Percentiles rank a stretch among this genome's conserved stretches.
Evolutionary conservation across 148 eudicot species (phyloP).

Genomic region (Linanthus parryae): DNA sequence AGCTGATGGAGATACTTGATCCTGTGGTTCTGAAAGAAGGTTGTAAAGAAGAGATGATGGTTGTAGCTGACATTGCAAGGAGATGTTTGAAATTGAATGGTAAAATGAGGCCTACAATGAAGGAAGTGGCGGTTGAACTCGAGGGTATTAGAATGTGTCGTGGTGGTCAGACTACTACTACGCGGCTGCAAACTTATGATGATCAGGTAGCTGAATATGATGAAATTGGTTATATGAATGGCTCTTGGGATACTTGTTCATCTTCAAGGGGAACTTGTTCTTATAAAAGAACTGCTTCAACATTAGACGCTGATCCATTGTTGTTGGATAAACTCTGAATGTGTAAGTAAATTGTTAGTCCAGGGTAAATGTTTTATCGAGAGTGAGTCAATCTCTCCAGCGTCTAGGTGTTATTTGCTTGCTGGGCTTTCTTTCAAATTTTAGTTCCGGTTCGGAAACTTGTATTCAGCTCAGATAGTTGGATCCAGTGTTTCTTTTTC

Average conservation of each 20-base stretch:
- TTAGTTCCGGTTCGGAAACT: too few relatives aligned
- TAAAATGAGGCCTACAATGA: not conserved
- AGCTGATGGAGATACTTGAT: not conserved
- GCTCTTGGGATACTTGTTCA: constrained; percentile 1
- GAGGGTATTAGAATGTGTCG: not conserved
- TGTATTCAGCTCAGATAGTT: too few relatives aligned
- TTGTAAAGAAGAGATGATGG: not conserved
- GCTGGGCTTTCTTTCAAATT: too few relatives aligned
- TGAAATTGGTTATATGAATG: not conserved
- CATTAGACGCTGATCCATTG: too few relatives aligned
- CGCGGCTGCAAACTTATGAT: not conserved
- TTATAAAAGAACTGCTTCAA: not conserved
- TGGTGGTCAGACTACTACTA: not conserved
- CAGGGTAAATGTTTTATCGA: too few relatives aligned
- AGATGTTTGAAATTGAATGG: not conserved
- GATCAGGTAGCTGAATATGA: not conserved
- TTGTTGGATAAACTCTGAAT: too few relatives aligned
- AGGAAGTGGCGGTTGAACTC: not conserved
- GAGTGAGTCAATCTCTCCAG: too few relatives aligned
- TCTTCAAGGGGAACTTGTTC: not conserved
- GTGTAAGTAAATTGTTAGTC: too few relatives aligned
- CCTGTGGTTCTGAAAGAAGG: not conserved
- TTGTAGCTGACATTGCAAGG: not conserved
- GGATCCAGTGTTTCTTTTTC: too few relatives aligned
- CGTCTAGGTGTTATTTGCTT: too few relatives aligned